phyloP scores from a whole-genome alignment of 2,329 filamentous ascomycete genomes.

The Diaporthe helianthi region DNA sequence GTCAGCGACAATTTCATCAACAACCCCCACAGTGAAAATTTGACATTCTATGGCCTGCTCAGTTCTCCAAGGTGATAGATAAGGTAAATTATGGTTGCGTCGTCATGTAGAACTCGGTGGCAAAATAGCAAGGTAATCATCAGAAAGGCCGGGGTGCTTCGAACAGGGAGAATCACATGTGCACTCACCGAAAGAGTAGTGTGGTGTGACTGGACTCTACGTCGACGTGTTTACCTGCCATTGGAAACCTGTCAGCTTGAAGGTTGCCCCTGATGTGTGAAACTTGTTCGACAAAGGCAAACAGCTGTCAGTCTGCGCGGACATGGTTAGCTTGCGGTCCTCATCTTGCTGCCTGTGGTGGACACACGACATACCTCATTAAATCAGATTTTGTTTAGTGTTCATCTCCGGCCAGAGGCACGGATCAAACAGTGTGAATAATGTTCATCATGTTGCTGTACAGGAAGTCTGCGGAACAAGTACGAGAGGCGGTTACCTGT shows the following conservation, averaged over 20 bases:
- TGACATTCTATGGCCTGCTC: constrained; percentile 47
- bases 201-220: neutral
- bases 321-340: constrained; percentile 12
- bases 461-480: constrained; percentile 32
- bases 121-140: constrained; percentile 57
- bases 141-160: constrained; percentile 47
- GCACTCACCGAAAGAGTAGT: constrained; percentile 22
- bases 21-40: constrained; percentile 21
- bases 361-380: constrained; percentile 53
- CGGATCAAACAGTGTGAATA: constrained; percentile 70
- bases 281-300: constrained; percentile 21
- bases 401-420: constrained; percentile 57
- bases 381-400: constrained; percentile 62
- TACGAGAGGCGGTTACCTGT: constrained; percentile 36
- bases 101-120: constrained; percentile 63
- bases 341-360: neutral
- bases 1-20: constrained; percentile 26
- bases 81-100: constrained; percentile 45
- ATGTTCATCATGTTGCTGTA: constrained; percentile 55
- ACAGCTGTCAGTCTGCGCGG: constrained; percentile 35
- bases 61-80: constrained; percentile 69
- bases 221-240: constrained; percentile 28
- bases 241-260: constrained; percentile 24
- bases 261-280: neutral
- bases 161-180: constrained; percentile 3